Evolutionary conservation across 768 basidiomycete genomes (phyloP), one percentile per base, ranked within the genome.

Genomic region (Lyophyllum semitale): DNA sequence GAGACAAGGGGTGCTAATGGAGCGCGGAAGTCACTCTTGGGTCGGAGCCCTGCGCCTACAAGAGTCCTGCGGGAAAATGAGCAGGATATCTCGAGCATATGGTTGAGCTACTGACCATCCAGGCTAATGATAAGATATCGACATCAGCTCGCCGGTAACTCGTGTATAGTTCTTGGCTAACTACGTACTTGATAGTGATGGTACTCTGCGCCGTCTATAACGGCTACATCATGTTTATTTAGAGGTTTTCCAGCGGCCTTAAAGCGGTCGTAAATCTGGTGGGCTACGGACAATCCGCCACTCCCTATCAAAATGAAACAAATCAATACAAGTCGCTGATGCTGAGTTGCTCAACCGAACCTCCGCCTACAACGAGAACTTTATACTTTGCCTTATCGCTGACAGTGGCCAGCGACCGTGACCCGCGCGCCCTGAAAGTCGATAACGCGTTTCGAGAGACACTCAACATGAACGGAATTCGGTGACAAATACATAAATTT

Each of bases 181-280:
- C 5, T 13, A 61, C 71, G 53, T 71, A 87, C 88, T 74, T 91
- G 88, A 73, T 96, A 98, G 69, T 92, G 84, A 71, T 98, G 95
- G 47, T 83, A 82, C 56, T 88, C 78, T 22, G 91, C 84, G 17
- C 82, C 83, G 66, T 98, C 96, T 29, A 97, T 72, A 52, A 98
- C 88, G 6, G 84, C 91, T 43, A 98, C 84, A 68, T 98, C 95
- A 22, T 85, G 90, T 18, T 77, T 69, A 38, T 78, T 82, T 33
- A 97, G 68, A 26, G 81, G 69, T 59, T 87, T 87, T 8, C 87
- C 88, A 41, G 87, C 85, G 12, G 78, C 75, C 59, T 80, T 79
- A 69, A 97, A 94, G 27, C 87, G 80, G 63, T 93, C 76, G 68
- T 88, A 91, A 43, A 98, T 84, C 72, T 98, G 95, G 61, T 91